Conservation (phyloP, 2,329 filamentous ascomycete genomes). For the Neofusicoccum sp. region DNA sequence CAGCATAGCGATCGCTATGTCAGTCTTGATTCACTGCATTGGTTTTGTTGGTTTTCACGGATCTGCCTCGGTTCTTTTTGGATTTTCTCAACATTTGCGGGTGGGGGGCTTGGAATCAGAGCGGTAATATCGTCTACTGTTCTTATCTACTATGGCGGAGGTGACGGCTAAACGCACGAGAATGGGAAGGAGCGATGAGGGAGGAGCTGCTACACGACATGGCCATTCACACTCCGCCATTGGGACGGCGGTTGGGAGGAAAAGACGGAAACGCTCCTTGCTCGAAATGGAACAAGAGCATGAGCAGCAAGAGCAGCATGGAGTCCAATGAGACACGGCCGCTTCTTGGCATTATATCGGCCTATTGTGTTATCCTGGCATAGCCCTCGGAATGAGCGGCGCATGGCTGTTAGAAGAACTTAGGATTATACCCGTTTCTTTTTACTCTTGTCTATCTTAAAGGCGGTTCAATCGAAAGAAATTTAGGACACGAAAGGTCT, state of each 20-base stretch:
- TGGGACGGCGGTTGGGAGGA: not conserved
- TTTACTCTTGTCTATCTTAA: not conserved
- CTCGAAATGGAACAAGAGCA: not conserved
- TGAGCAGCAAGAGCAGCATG: slow-evolving; percentile 12
- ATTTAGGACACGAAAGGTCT: not conserved
- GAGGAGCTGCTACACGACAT: not conserved
- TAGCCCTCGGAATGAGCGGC: slow-evolving; percentile 6
- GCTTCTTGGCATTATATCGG: slow-evolving; percentile 5
- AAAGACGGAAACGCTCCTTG: slow-evolving; percentile 7
- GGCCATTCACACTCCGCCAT: not conserved
- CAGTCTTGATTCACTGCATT: not conserved
- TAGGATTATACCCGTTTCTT: slow-evolving; percentile 17
- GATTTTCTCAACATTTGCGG: not conserved
- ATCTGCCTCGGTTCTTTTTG: slow-evolving; percentile 9
- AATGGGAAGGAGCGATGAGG: not conserved
- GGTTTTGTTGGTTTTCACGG: slow-evolving; percentile 5
- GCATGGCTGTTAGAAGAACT: slow-evolving; percentile 14
- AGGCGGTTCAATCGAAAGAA: slow-evolving; percentile 11
- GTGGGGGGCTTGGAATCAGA: not conserved
- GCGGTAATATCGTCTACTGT: not conserved
- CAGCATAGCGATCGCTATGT: slow-evolving; percentile 12
- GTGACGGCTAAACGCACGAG: not conserved
- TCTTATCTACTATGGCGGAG: not conserved
- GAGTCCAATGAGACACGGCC: not conserved
- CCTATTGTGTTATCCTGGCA: slow-evolving; percentile 7